Evolutionary conservation across 139 green algal species (phyloP).

Genomic region (Chlorella sp.): DNA sequence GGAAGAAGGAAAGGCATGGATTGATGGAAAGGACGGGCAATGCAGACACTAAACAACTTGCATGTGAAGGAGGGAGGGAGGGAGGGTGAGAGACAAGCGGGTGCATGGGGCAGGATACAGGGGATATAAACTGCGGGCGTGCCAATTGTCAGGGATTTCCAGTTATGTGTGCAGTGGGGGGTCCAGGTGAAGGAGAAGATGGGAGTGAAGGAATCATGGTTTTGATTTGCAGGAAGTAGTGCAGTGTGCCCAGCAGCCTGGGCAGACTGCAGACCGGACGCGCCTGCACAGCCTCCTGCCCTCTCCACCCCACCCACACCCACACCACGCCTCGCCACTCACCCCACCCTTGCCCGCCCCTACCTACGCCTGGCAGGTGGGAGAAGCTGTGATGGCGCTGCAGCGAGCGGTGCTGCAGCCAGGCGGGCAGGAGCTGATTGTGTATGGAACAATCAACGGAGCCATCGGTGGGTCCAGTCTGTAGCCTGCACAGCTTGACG

Average conservation of each 20-base stretch:
- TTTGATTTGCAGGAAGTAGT: not conserved
- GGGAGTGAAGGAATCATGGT: not conserved
- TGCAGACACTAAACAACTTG: too few species aligned
- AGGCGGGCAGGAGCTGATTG: conserved; percentile 82
- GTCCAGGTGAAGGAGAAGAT: not conserved
- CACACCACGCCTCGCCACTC: not conserved
- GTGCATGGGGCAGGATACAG: too few species aligned
- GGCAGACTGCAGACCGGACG: not conserved
- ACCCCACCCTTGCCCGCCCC: not conserved
- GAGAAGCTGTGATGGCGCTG: conserved; percentile 91
- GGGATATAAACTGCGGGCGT: too few species aligned
- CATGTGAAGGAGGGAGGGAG: too few species aligned
- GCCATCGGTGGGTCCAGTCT: conserved; percentile 49
- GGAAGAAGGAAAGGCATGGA: too few species aligned
- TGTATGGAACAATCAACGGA: conserved; percentile 92
- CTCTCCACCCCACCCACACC: not conserved
- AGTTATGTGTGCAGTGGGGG: too few species aligned
- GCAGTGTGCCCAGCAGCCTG: not conserved
- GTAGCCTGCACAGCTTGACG: too few species aligned
- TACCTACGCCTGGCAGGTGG: conserved; percentile 35
- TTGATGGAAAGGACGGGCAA: too few species aligned
- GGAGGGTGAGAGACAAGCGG: too few species aligned
- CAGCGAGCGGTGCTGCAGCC: conserved; percentile 78
- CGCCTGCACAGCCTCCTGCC: not conserved
- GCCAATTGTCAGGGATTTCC: too few species aligned